Base-by-base conservation (phyloP, 441 rosid species). In the Omphalea diandra region DNA sequence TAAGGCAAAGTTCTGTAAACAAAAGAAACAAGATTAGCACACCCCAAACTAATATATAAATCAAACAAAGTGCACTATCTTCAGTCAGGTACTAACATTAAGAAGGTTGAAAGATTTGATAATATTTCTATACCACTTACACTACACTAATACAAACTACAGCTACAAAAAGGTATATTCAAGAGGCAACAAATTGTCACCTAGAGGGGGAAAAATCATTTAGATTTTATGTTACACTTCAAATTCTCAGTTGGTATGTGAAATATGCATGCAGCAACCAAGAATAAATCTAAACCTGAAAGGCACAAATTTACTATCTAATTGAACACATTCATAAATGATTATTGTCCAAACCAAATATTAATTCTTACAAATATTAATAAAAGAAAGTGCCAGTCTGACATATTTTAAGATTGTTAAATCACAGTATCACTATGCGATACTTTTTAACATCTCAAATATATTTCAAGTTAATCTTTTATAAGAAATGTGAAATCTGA, bases 1-100 rank as follows among this genome's bases (percentile, higher is more conserved):
- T 65, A 76, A 50, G 52, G 27, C 33, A 68, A 71, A 50, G 46
- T 60, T 72, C 90, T 82, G 79, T 31, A 73, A 27, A 76, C 44
- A 55, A 72, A n/a, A 73, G 63, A 66, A 40, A 74, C 31, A 40
- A 58, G 17, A 4, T 11, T 12, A 24, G 33, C 33, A 66, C 69
- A 20, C n/a, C n/a, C n/a, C 46, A 33, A 44, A 50, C 26, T 35
- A 49, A 1, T n/a, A 5, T 17, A 7, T 40, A 50, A 7, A 38
- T 26, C 53, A 33, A 14, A 32, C 11, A 14, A 57, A 50, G 32
- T 24, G 15, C 52, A 38, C 11, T 10, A 50, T 50, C 27, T 38
- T 24, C 63, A 20, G n/a, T 22, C 49, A 71, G 31, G 5, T 40
- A 33, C 0, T 15, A 35, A 56, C 3, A 41, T 41, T 27, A 14